Evolutionary conservation across 768 basidiomycete genomes (phyloP).

Genomic region (Rhodocollybia butyracea): DNA sequence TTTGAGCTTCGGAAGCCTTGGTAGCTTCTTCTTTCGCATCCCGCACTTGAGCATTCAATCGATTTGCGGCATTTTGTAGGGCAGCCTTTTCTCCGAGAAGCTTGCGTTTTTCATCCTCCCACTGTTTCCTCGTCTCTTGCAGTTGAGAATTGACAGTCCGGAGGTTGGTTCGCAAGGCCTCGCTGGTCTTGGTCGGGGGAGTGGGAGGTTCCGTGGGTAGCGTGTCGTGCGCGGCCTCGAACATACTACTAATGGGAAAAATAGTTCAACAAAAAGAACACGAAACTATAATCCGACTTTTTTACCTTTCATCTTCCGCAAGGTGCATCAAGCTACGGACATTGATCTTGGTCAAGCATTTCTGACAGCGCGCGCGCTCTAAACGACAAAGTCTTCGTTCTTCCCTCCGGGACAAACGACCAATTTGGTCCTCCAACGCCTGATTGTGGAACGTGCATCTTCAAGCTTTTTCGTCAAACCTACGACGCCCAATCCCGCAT

Average conservation of each 20-base stretch:
- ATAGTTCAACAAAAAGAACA: slow-evolving; percentile 3
- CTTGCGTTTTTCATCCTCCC: slow-evolving; percentile 64
- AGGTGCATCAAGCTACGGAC: slow-evolving; percentile 36
- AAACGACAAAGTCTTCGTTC: slow-evolving; percentile 64
- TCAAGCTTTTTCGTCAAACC: slow-evolving; percentile 68
- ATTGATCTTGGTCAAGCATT: slow-evolving; percentile 65
- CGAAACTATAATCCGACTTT: neutral
- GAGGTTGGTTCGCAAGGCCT: slow-evolving; percentile 58
- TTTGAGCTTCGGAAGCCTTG: slow-evolving; percentile 51
- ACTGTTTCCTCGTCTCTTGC: slow-evolving; percentile 59
- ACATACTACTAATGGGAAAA: slow-evolving; percentile 36
- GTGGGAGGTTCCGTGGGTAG: slow-evolving; percentile 61
- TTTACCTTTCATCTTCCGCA: slow-evolving; percentile 61
- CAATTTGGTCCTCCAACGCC: slow-evolving; percentile 65
- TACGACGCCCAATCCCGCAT: slow-evolving; percentile 73
- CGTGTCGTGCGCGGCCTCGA: slow-evolving; percentile 45
- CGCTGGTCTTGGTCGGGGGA: slow-evolving; percentile 64
- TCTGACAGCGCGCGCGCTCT: slow-evolving; percentile 61
- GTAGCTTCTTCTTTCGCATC: slow-evolving; percentile 55
- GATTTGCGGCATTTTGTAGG: slow-evolving; percentile 67
- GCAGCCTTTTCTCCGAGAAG: slow-evolving; percentile 69
- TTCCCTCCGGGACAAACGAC: slow-evolving; percentile 61
- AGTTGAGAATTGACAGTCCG: slow-evolving; percentile 62
- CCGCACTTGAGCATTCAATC: slow-evolving; percentile 60
- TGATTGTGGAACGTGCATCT: slow-evolving; percentile 60